These are phyloP conservation scores for Ogataea zsoltii DNA, from an alignment of 805 yeast species.

Conservation along the genomic window DNA sequence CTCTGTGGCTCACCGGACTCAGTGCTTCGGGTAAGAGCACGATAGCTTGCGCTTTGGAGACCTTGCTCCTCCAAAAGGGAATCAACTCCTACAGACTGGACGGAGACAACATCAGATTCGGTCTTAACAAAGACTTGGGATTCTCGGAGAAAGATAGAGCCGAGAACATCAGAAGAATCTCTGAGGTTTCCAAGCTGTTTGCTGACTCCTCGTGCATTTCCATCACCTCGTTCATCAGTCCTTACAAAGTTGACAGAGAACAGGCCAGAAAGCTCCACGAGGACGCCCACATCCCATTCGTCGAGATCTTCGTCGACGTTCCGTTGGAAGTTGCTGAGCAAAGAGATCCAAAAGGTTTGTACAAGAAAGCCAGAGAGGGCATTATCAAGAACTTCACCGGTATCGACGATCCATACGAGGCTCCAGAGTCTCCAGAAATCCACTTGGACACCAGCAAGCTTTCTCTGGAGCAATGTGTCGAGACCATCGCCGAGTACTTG, in stretches of 20 bases:
- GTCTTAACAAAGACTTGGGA: conserved; percentile 92
- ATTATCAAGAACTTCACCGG: conserved; percentile 94
- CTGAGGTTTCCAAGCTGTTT: conserved; percentile 91
- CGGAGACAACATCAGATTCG: conserved; percentile 93
- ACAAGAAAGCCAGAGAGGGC: conserved; percentile 96
- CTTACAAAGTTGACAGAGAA: conserved; percentile 82
- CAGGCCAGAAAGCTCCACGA: conserved; percentile 84
- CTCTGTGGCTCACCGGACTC: conserved; percentile 93
- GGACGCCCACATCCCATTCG: conserved; percentile 72
- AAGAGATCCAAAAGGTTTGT: conserved; percentile 96
- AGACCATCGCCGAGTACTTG: conserved; percentile 67
- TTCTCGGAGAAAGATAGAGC: conserved; percentile 89
- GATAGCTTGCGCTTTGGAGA: conserved; percentile 92
- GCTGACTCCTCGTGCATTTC: conserved; percentile 91
- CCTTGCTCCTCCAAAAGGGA: conserved; percentile 67
- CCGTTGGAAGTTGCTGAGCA: conserved; percentile 93
- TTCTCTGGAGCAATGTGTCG: conserved; percentile 80
- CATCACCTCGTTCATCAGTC: conserved; percentile 89
- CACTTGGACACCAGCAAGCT: conserved; percentile 72
- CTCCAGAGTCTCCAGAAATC: conserved; percentile 82
- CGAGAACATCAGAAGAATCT: conserved; percentile 92
- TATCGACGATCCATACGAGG: conserved; percentile 93
- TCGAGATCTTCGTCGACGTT: conserved; percentile 90
- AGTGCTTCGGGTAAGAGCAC: conserved; percentile 96
- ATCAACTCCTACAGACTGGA: conserved; percentile 84